A percentile compares a stretch with the other conserved stretches of the same genome.
Evolutionary conservation across 2,329 filamentous ascomycete species (phyloP).

Genomic region (Tolypocladium amazonense): DNA sequence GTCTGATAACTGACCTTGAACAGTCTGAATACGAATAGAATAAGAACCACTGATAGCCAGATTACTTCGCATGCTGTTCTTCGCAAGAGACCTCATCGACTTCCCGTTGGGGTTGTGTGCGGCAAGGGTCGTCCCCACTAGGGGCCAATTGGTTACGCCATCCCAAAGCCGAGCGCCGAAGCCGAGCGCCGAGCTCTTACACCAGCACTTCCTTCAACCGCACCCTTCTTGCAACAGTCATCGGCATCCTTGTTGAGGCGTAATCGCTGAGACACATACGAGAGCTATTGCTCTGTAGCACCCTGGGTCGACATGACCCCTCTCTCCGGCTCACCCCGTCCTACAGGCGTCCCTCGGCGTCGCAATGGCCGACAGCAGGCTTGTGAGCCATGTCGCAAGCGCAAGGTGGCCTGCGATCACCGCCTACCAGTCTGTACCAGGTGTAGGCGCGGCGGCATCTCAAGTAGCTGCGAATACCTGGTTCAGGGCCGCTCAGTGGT

Average conservation of each 20-base stretch:
- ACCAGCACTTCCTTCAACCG: background rate
- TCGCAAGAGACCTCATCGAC: background rate
- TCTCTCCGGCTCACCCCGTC: background rate
- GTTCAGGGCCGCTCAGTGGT: background rate
- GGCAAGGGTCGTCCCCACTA: background rate
- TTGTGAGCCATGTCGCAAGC: constrained; percentile 26
- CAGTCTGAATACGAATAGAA: background rate
- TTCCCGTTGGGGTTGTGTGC: background rate
- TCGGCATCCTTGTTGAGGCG: background rate
- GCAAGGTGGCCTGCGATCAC: constrained; percentile 34
- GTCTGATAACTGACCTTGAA: background rate
- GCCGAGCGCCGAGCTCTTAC: constrained; percentile 1
- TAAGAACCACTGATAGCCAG: background rate
- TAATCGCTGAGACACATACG: background rate
- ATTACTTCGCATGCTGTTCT: background rate
- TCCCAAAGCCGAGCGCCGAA: background rate
- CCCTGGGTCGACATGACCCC: background rate
- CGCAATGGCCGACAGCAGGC: constrained; percentile 17
- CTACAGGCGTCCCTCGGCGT: constrained; percentile 8
- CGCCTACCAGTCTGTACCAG: constrained; percentile 26
- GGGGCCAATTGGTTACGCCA: background rate
- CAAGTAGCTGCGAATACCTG: constrained; percentile 24
- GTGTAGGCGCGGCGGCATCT: constrained; percentile 23
- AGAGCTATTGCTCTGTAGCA: too few species aligned
- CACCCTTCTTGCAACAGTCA: background rate